phyloP scores from a whole-genome alignment of 2,329 filamentous ascomycete genomes.

The Claviceps arundinis region DNA sequence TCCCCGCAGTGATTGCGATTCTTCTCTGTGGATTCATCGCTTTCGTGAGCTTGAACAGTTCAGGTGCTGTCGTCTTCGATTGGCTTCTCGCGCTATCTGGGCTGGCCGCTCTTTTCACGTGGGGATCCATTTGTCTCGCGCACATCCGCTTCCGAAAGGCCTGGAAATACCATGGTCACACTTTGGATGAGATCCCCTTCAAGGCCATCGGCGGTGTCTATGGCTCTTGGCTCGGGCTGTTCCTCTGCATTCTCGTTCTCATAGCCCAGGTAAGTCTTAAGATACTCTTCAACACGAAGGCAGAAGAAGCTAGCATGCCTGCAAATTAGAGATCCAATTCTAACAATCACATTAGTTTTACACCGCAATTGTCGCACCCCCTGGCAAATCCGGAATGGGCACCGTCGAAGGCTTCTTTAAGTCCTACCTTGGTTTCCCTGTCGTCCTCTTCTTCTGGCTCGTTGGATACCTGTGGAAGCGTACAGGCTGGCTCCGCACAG shows the following conservation, averaged over 20 bases:
- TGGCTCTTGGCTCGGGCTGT: constrained; percentile 50
- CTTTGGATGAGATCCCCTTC: constrained; percentile 55
- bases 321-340: background rate
- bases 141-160: constrained; percentile 53
- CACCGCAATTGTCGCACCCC: constrained; percentile 29
- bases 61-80: constrained; percentile 39
- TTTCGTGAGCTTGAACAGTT: constrained; percentile 28
- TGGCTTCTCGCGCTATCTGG: constrained; percentile 51
- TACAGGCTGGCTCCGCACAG: constrained; percentile 40
- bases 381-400: constrained; percentile 19
- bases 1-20: constrained; percentile 32
- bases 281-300: background rate
- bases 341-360: constrained; percentile 27
- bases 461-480: constrained; percentile 54
- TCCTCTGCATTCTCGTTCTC: constrained; percentile 40
- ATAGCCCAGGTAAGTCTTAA: constrained; percentile 34
- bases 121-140: constrained; percentile 49
- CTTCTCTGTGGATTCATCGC: constrained; percentile 38
- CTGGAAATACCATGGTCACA: constrained; percentile 45
- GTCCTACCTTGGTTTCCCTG: constrained; percentile 38
- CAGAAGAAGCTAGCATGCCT: background rate
- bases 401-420: constrained; percentile 41
- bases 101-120: constrained; percentile 48
- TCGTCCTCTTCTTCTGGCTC: constrained; percentile 42
- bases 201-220: constrained; percentile 43